Evolutionary conservation across 2,329 filamentous ascomycete species (phyloP).

Genomic region (Paecilomyces fulvus): DNA sequence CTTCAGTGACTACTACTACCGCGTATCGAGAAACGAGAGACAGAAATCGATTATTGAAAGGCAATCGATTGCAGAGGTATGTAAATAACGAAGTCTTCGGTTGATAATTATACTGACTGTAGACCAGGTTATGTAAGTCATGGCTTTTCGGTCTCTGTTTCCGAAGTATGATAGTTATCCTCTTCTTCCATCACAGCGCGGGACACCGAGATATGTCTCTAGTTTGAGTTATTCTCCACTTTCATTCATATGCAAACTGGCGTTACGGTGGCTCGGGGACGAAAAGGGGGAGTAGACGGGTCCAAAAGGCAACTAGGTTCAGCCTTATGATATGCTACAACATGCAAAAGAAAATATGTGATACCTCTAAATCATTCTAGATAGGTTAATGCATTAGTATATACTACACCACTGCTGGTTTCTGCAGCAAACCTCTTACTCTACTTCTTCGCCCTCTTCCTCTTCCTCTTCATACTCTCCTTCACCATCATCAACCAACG

Average conservation of each 20-base stretch:
- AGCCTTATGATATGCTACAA: too few species aligned
- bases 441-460: background rate
- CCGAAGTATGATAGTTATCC: background rate
- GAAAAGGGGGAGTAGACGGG: background rate
- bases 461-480: slow-evolving; percentile 15
- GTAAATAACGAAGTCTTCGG: slow-evolving; percentile 5
- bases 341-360: background rate
- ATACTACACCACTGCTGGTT: too few species aligned
- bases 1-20: slow-evolving; percentile 86
- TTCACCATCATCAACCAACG: slow-evolving; percentile 34
- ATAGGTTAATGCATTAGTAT: background rate
- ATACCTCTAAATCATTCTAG: background rate
- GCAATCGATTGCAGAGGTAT: slow-evolving; percentile 45
- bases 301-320: background rate
- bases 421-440: background rate
- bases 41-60: slow-evolving; percentile 83
- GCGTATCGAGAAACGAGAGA: slow-evolving; percentile 70
- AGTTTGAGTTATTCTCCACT: background rate
- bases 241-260: background rate
- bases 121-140: background rate
- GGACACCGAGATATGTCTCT: background rate
- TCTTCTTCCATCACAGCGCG: background rate
- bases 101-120: background rate
- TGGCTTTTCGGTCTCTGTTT: background rate
- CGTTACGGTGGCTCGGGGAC: background rate